Evolutionary conservation across 1,284 basidiomycete species (phyloP).

Genomic region (Cutaneotrichosporon cyanovorans): DNA sequence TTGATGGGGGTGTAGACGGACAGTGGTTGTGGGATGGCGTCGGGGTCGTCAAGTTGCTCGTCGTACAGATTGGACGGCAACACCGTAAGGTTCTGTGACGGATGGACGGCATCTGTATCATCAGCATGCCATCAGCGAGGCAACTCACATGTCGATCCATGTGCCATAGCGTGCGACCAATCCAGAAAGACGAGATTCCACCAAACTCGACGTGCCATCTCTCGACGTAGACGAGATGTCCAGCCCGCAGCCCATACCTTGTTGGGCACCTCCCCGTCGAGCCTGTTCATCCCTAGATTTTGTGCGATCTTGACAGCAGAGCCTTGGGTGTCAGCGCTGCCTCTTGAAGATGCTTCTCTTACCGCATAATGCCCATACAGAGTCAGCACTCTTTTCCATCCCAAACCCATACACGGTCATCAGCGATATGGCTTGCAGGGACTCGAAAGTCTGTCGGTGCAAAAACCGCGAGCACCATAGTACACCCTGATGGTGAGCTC

Average conservation of each 20-base stretch:
- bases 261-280: conserved; percentile 14
- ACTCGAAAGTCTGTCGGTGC: conserved; percentile 16
- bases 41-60: conserved; percentile 12
- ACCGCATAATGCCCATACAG: conserved; percentile 15
- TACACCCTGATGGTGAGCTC: conserved; percentile 6
- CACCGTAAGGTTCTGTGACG: conserved; percentile 21
- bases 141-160: conserved; percentile 14
- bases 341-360: not conserved
- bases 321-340: conserved; percentile 1
- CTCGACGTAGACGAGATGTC: conserved; percentile 11
- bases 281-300: conserved; percentile 22
- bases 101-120: conserved; percentile 15
- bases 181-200: conserved; percentile 23
- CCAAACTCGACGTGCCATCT: conserved; percentile 21
- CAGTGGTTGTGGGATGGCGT: conserved; percentile 8
- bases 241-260: conserved; percentile 17
- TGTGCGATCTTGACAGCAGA: conserved; percentile 23
- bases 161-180: conserved; percentile 20
- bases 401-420: conserved; percentile 17
- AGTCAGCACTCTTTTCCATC: conserved; percentile 13
- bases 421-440: conserved; percentile 17
- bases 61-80: conserved; percentile 20
- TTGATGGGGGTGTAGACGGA: conserved; percentile 10
- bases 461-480: conserved; percentile 17
- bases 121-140: not conserved